Evolutionary conservation across 139 green algal species (phyloP), one percentile per base, ranked within the genome.

Genomic region (Micractinium conductrix): DNA sequence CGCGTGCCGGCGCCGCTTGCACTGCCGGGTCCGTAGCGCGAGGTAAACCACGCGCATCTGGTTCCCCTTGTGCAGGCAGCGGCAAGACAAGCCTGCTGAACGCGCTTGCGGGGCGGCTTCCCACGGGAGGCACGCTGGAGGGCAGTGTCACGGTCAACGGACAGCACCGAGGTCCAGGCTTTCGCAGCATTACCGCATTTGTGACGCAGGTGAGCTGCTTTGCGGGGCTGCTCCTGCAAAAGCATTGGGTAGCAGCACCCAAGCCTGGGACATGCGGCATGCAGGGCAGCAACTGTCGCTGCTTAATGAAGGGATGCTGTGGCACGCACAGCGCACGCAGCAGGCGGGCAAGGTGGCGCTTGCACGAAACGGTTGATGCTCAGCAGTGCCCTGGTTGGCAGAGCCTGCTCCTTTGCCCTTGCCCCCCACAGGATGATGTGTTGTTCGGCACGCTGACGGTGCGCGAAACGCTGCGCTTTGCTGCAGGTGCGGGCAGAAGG

Each of bases 391-490:
- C 53, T 21, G 7, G 19, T 30, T 16, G 19, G 7, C 53, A 58
- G 19, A 19, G 24, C 53, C 8, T 16, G 8, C 26, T 2, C 53
- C 53, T 62, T 62, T 62, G 8, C 8, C 53, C 53, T 5, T 50
- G 22, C 22, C 22, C 19, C n/a, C 19, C 33, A 30, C 87, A 89
- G 82, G 92, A 95, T 43, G 92, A 95, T 62, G 78, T 84, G 7
- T 79, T 95, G 24, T 95, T 95, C 67, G 48, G 75, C 4, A 88
- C 87, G 35, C 85, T 93, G 24, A 95, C 92, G 0, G 87, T 93
- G 9, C 78, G 84, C 21, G 93, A 96, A 86, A 96, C 91, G 26
- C 89, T 96, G 37, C 68, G 65, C 40, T 88, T 89, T 80, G 76
- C 84, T 2, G 70, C 89, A 7, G 80, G 88, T 14, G 70, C 88